Percentiles rank a stretch among this genome's conserved stretches.
Conservation (phyloP, 2,329 filamentous ascomycete genomes). For the Kalaharituber pfeilii region DNA sequence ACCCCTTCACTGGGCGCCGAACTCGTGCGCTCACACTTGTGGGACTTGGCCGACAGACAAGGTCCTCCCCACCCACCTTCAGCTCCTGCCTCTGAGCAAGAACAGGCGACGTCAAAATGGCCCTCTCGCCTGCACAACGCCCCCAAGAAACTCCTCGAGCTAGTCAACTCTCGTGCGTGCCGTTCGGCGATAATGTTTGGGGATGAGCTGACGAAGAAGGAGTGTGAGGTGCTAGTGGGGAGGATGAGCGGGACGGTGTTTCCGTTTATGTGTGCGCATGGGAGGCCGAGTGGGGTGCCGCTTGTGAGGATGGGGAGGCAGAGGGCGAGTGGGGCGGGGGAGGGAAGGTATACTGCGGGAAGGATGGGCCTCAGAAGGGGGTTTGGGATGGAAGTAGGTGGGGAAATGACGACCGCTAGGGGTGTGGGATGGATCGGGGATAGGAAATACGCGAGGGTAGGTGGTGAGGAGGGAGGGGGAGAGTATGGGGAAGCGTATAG, state of each 20-base stretch:
- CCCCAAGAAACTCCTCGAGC: conserved; percentile 56
- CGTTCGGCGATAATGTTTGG: conserved; percentile 70
- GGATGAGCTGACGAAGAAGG: conserved; percentile 40
- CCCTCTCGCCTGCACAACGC: conserved; percentile 47
- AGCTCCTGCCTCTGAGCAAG: conserved; percentile 3
- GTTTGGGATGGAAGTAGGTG: neutral
- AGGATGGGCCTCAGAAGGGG: neutral
- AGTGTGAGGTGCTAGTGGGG: conserved; percentile 42
- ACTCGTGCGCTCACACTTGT: conserved; percentile 8
- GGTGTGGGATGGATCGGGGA: no score
- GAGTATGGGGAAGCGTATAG: neutral
- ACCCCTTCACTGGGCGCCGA: neutral
- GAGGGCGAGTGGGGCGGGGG: conserved; percentile 1
- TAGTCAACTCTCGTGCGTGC: conserved; percentile 60
- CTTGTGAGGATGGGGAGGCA: conserved; percentile 28
- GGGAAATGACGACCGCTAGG: conserved; percentile 1
- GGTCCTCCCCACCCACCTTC: conserved; percentile 48
- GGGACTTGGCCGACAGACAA: conserved; percentile 26
- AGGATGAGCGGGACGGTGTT: conserved; percentile 45
- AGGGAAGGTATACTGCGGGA: neutral
- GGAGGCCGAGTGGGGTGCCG: conserved; percentile 48
- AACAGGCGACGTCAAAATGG: conserved; percentile 27
- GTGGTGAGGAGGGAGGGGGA: neutral
- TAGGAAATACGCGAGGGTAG: no score
- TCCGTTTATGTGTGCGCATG: conserved; percentile 73